Conservation (phyloP, 163 green algal species). For the Smithsoniella earleae region DNA sequence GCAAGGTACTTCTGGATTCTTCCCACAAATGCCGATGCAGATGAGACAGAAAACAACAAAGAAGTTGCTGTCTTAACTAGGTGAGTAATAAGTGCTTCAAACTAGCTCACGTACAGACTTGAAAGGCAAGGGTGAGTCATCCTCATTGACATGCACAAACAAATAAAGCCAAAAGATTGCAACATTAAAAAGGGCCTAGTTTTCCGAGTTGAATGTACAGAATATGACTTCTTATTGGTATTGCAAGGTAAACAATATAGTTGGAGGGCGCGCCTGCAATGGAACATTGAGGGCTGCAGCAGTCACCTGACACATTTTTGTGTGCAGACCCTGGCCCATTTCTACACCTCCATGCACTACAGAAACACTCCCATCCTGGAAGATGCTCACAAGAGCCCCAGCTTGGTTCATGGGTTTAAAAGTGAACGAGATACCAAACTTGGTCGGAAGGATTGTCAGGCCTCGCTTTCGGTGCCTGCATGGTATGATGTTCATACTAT, state of each 20-base stretch:
- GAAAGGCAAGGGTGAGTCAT: too few species aligned
- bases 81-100: neutral
- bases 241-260: neutral
- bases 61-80: too few species aligned
- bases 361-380: slow-evolving; percentile 85
- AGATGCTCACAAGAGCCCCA: slow-evolving; percentile 86
- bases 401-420: slow-evolving; percentile 83
- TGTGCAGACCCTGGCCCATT: slow-evolving; percentile 97
- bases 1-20: too few species aligned
- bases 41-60: too few species aligned
- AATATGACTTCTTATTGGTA: too few species aligned
- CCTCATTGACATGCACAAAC: too few species aligned
- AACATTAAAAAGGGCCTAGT: too few species aligned
- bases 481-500: too few species aligned
- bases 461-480: slow-evolving; percentile 76
- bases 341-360: slow-evolving; percentile 92
- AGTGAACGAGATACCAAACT: slow-evolving; percentile 95
- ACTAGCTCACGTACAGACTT: neutral
- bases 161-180: too few species aligned
- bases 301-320: slow-evolving; percentile 80
- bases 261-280: slow-evolving; percentile 36
- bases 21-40: too few species aligned
- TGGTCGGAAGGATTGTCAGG: slow-evolving; percentile 77
- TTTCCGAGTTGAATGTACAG: too few species aligned
- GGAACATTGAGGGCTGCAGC: slow-evolving; percentile 34